phyloP scores from a whole-genome alignment of 2,329 filamentous ascomycete genomes.

The Anthostomella pinea region DNA sequence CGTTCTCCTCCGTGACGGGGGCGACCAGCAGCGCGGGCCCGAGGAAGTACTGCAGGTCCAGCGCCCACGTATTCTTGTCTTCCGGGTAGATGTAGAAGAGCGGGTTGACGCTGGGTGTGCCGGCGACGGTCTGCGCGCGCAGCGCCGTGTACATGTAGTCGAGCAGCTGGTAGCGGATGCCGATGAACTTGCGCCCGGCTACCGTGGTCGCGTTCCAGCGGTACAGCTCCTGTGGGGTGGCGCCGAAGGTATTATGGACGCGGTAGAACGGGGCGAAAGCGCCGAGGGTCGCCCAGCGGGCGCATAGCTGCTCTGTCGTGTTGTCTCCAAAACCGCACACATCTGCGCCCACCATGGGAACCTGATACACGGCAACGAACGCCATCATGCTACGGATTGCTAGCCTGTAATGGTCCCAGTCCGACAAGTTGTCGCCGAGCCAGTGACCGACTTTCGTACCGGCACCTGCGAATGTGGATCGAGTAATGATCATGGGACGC shows the following conservation, averaged over 20 bases:
- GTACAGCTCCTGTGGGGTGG: constrained; percentile 69
- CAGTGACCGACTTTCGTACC: constrained; percentile 62
- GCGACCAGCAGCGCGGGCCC: constrained; percentile 43
- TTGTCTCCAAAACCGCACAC: constrained; percentile 73
- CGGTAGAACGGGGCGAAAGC: constrained; percentile 76
- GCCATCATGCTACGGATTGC: constrained; percentile 58
- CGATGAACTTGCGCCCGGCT: constrained; percentile 63
- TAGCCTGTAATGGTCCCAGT: constrained; percentile 58
- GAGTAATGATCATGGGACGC: constrained; percentile 70
- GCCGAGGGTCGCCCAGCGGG: constrained; percentile 71
- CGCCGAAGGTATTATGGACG: constrained; percentile 60
- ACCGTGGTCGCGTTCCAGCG: constrained; percentile 59
- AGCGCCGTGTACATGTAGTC: constrained; percentile 75
- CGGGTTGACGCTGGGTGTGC: constrained; percentile 64
- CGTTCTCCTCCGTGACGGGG: constrained; percentile 43
- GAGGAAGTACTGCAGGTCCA: constrained; percentile 48
- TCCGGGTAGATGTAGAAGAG: constrained; percentile 66
- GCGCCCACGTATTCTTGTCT: constrained; percentile 38
- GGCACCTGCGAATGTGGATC: constrained; percentile 72
- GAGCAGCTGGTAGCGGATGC: constrained; percentile 65
- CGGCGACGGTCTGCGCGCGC: constrained; percentile 57
- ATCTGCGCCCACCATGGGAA: constrained; percentile 69
- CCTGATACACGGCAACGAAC: constrained; percentile 63
- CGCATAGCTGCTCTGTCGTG: constrained; percentile 66
- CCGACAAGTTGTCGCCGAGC: constrained; percentile 57